Percentiles rank a stretch among this genome's conserved stretches.
Conservation (phyloP, 164 flowering plant genomes). For the Saururus chinensis region DNA sequence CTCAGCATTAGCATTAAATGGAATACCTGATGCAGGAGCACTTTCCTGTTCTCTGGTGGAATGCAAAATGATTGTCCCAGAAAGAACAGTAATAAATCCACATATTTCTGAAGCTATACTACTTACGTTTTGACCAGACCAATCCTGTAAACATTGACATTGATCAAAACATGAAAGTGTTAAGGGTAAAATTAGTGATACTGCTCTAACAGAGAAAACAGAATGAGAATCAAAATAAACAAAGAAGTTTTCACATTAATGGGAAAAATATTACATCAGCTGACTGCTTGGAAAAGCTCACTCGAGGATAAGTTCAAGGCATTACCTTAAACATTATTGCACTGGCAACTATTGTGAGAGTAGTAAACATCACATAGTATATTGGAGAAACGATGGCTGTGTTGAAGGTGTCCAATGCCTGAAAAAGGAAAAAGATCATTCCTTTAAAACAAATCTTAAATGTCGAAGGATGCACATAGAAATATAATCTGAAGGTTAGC, state of each 20-base stretch:
- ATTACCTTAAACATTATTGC: constrained; percentile 92
- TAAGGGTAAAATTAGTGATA: neutral
- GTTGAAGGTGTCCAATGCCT: constrained; percentile 90
- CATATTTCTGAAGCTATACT: constrained; percentile 88
- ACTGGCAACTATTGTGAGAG: constrained; percentile 81
- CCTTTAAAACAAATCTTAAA: neutral
- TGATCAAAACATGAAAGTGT: neutral
- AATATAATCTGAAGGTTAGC: neutral
- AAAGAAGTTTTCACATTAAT: too few species aligned
- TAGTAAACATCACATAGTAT: constrained; percentile 90
- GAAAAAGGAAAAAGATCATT: constrained; percentile 9
- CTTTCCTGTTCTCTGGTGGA: constrained; percentile 69
- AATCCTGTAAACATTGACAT: constrained; percentile 46
- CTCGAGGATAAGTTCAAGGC: neutral
- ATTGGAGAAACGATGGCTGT: constrained; percentile 93
- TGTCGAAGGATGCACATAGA: neutral
- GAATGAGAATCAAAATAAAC: too few species aligned
- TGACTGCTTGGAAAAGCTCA: too few species aligned
- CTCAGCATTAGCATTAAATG: neutral
- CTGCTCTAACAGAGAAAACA: neutral
- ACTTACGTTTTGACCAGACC: constrained; percentile 72
- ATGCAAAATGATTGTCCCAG: constrained; percentile 87
- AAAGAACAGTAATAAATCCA: constrained; percentile 80
- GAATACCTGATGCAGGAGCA: constrained; percentile 41
- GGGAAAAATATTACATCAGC: too few species aligned